A percentile compares a stretch with the other conserved stretches of the same genome.
Evolutionary conservation across 306 rosid species (phyloP).

Genomic region (Begonia fuchsioides): DNA sequence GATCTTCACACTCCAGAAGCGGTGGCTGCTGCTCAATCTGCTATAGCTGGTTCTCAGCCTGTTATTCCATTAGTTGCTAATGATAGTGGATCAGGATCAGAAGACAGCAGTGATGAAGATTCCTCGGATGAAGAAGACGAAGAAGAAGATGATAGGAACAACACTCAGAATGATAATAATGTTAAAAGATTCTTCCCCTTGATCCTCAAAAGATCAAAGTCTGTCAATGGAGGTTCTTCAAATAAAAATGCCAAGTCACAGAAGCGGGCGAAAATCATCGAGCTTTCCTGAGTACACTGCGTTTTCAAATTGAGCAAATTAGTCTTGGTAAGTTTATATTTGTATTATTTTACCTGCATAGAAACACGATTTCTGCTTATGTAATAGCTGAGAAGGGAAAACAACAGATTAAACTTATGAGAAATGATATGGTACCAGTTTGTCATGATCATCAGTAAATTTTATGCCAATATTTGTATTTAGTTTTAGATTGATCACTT

Average conservation of each 20-base stretch:
- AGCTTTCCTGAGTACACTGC: conserved; percentile 22
- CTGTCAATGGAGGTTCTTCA: conserved; percentile 7
- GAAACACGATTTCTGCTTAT: background rate
- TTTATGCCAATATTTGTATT: too few relatives aligned
- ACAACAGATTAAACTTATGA: background rate
- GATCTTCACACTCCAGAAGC: conserved; percentile 86
- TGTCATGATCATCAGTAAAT: too few relatives aligned
- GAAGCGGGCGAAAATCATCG: conserved; percentile 45
- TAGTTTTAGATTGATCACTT: too few relatives aligned
- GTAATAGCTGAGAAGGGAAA: background rate
- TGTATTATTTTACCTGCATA: background rate
- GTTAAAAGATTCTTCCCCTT: conserved; percentile 7
- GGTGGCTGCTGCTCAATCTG: conserved; percentile 83
- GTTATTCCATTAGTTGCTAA: conserved; percentile 31
- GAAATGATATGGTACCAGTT: too few relatives aligned
- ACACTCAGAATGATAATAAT: background rate
- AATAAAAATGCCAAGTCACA: conserved; percentile 14
- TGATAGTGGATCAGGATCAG: conserved; percentile 35
- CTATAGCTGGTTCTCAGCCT: conserved; percentile 38
- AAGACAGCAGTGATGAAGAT: conserved; percentile 24
- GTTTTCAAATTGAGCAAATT: background rate
- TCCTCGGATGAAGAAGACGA: conserved; percentile 11
- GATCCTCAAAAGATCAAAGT: conserved; percentile 13
- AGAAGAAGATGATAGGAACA: conserved; percentile 3
- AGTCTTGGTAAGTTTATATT: background rate